phyloP scores from a whole-genome alignment of 1,284 basidiomycete species.

The Moesziomyces parantarcticus region DNA sequence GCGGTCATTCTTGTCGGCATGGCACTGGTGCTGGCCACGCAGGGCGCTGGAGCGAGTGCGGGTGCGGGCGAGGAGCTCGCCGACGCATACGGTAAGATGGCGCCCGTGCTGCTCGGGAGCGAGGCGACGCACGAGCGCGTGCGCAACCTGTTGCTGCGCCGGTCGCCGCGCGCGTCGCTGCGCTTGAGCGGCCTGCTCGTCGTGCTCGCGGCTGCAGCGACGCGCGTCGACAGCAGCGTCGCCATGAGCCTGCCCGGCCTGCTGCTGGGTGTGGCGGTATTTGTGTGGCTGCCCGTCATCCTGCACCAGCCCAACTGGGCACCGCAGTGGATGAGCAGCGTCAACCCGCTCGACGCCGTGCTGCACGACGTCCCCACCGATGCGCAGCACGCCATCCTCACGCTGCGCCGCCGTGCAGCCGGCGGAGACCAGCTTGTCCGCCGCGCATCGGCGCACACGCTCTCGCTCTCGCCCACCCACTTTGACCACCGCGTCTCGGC shows the following conservation, averaged over 20 bases:
- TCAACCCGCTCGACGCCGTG: slow-evolving; percentile 33
- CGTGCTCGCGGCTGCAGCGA: slow-evolving; percentile 12
- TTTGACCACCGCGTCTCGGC: slow-evolving; percentile 31
- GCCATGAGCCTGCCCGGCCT: slow-evolving; percentile 31
- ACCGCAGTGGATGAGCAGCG: slow-evolving; percentile 15
- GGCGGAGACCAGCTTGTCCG: slow-evolving; percentile 35
- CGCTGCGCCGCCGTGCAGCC: slow-evolving; percentile 40
- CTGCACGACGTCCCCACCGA: slow-evolving; percentile 57
- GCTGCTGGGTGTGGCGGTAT: slow-evolving; percentile 36
- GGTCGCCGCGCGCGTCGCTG: slow-evolving; percentile 38
- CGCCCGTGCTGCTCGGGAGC: slow-evolving; percentile 23
- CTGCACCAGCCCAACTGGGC: slow-evolving; percentile 47
- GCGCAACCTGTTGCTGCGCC: slow-evolving; percentile 37
- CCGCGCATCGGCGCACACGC: not conserved
- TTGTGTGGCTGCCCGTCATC: slow-evolving; percentile 44
- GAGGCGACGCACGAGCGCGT: slow-evolving; percentile 42
- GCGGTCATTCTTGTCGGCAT: slow-evolving; percentile 16
- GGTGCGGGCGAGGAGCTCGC: slow-evolving; percentile 15
- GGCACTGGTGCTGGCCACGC: slow-evolving; percentile 16
- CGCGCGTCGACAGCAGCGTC: slow-evolving; percentile 7
- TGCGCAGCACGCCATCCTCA: slow-evolving; percentile 47
- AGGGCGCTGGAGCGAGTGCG: slow-evolving; percentile 4
- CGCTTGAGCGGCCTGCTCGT: slow-evolving; percentile 19
- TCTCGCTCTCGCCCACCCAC: slow-evolving; percentile 11
- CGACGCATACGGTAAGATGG: slow-evolving; percentile 21